phyloP scores from a whole-genome alignment of 2,329 filamentous ascomycete species.

The Aspergillus udagawae region DNA sequence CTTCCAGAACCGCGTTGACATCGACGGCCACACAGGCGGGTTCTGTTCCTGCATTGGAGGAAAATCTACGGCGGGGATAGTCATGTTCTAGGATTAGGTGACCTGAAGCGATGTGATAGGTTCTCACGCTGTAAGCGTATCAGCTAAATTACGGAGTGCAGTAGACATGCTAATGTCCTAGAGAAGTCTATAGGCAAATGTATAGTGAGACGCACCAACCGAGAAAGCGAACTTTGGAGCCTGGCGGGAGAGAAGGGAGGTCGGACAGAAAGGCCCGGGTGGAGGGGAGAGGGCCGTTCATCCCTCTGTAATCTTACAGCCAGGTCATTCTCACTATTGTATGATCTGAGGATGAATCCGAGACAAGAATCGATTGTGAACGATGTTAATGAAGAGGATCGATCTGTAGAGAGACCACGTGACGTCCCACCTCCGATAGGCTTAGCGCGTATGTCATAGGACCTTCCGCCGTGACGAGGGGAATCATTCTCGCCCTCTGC shows the following conservation, averaged over 20 bases:
- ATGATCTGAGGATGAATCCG: background rate
- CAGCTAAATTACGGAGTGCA: background rate
- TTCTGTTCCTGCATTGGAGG: slow-evolving; percentile 20
- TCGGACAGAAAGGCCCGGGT: slow-evolving; percentile 62
- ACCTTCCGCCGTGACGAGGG: slow-evolving; percentile 21
- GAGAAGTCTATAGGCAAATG: background rate
- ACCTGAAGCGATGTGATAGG: slow-evolving; percentile 56
- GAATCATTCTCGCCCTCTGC: slow-evolving; percentile 18
- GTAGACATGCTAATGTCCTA: background rate
- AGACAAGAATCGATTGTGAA: background rate
- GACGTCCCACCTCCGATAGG: slow-evolving; percentile 27
- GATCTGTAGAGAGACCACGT: slow-evolving; percentile 22
- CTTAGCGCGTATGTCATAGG: slow-evolving; percentile 35
- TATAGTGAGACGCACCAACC: slow-evolving; percentile 67
- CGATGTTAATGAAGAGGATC: background rate
- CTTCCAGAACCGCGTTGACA: slow-evolving; percentile 65
- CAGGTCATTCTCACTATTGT: background rate
- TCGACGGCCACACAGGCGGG: slow-evolving; percentile 59
- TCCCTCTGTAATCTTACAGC: slow-evolving; percentile 11
- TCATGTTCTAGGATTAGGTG: slow-evolving; percentile 66
- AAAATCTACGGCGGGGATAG: slow-evolving; percentile 41
- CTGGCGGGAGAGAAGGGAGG: slow-evolving; percentile 49
- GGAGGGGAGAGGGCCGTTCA: slow-evolving; percentile 59
- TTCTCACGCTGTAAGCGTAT: slow-evolving; percentile 49
- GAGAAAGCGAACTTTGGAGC: slow-evolving; percentile 84